These are phyloP conservation scores for Fusarium mexicanum DNA, from an alignment of 2,329 filamentous ascomycete species.

Conservation along the genomic window DNA sequence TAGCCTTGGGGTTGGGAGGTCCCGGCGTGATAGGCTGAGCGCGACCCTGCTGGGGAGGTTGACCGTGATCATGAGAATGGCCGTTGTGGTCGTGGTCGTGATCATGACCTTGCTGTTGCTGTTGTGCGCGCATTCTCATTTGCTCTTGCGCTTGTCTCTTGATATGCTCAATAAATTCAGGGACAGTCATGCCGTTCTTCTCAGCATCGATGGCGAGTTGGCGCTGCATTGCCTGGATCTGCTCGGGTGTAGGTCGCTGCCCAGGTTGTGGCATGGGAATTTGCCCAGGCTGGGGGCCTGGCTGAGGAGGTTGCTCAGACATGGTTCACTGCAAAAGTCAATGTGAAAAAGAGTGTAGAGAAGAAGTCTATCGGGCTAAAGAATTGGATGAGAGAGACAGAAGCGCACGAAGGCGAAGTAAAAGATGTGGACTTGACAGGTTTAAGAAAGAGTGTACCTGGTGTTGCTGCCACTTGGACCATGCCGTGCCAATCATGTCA, in stretches of 20 bases:
- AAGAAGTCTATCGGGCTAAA: constrained; percentile 17
- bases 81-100: constrained; percentile 23
- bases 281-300: constrained; percentile 42
- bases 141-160: constrained; percentile 66
- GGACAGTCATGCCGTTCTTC: constrained; percentile 84
- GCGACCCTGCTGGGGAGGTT: constrained; percentile 53
- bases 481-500: constrained; percentile 40
- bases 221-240: constrained; percentile 84
- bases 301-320: constrained; percentile 44
- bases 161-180: constrained; percentile 80
- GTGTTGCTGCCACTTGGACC: constrained; percentile 37
- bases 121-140: constrained; percentile 56
- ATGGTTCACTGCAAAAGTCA: constrained; percentile 36
- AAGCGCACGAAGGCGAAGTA: constrained; percentile 22
- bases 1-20: constrained; percentile 86
- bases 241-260: constrained; percentile 77
- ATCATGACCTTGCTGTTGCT: constrained; percentile 51
- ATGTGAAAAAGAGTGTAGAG: constrained; percentile 22
- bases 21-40: constrained; percentile 77
- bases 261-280: constrained; percentile 50
- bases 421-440: constrained; percentile 20
- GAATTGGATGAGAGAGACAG: constrained; percentile 13
- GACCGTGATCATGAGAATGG: constrained; percentile 29
- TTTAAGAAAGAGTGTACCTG: constrained; percentile 32
- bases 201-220: constrained; percentile 85